A percentile compares a stretch with the other conserved stretches of the same genome.
phyloP scores from a whole-genome alignment of 2,329 filamentous ascomycete species.

The Macrophomina phaseolina region DNA sequence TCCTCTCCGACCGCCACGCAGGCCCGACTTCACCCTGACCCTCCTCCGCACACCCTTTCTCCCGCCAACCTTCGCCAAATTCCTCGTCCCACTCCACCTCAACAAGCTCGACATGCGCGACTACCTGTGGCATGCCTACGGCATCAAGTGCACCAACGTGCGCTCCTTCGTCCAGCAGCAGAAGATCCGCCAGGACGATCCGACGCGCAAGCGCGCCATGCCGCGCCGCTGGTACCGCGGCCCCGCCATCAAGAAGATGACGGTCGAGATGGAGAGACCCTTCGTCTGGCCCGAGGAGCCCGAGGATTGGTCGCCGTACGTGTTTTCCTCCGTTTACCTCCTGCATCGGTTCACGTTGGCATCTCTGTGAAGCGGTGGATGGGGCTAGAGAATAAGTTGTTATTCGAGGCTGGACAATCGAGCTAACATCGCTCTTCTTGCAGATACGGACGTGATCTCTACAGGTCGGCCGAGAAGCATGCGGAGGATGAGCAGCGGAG shows the following conservation, averaged over 20 bases:
- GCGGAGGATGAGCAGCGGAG: constrained; percentile 48
- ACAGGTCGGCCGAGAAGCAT: constrained; percentile 57
- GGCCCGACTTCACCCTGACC: constrained; percentile 80
- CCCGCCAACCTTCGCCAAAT: constrained; percentile 81
- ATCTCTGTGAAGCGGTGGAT: background rate
- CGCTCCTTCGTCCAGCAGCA: constrained; percentile 80
- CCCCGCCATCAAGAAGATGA: constrained; percentile 86
- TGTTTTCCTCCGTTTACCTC: constrained; percentile 28
- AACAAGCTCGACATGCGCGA: constrained; percentile 97
- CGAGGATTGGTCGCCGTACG: constrained; percentile 63
- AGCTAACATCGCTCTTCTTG: background rate
- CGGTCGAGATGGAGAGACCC: constrained; percentile 82
- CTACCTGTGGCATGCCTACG: constrained; percentile 89
- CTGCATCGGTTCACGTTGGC: background rate
- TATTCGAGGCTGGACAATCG: background rate
- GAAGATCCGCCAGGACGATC: constrained; percentile 61
- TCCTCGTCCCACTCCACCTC: constrained; percentile 88
- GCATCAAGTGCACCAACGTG: constrained; percentile 72
- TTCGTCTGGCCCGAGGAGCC: constrained; percentile 86
- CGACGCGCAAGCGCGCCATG: constrained; percentile 46
- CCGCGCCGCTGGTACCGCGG: constrained; percentile 71
- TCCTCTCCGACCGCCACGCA: constrained; percentile 45
- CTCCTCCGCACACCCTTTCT: constrained; percentile 75
- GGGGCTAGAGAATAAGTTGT: background rate
- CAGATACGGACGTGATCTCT: constrained; percentile 69